These are phyloP conservation scores for Fusarium humuli DNA, from an alignment of 2,329 filamentous ascomycete species.

Conservation along the genomic window DNA sequence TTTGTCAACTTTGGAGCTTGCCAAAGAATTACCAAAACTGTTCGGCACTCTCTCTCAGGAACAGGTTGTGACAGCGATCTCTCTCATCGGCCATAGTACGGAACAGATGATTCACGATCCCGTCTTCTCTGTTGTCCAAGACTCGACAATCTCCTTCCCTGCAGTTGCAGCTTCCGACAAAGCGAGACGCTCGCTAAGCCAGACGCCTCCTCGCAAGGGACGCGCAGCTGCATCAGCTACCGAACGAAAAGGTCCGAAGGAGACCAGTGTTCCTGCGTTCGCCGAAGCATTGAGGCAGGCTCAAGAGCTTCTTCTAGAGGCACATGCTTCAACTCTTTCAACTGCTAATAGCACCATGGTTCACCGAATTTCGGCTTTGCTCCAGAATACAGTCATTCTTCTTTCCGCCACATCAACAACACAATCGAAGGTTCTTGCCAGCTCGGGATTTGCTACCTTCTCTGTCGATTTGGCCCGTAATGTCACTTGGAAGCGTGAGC, in stretches of 20 bases:
- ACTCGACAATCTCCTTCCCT: slow-evolving; percentile 91
- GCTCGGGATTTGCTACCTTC: slow-evolving; percentile 70
- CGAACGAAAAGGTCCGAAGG: slow-evolving; percentile 49
- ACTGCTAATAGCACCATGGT: slow-evolving; percentile 69
- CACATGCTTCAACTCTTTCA: slow-evolving; percentile 68
- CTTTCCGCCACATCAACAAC: slow-evolving; percentile 69
- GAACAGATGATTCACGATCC: slow-evolving; percentile 82
- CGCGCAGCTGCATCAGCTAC: slow-evolving; percentile 33
- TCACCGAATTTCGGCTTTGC: slow-evolving; percentile 70
- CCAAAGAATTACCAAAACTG: slow-evolving; percentile 58
- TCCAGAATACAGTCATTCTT: slow-evolving; percentile 74
- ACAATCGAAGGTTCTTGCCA: slow-evolving; percentile 58
- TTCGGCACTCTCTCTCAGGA: slow-evolving; percentile 58
- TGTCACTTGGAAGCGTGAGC: slow-evolving; percentile 74
- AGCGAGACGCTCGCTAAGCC: slow-evolving; percentile 49
- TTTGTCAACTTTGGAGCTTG: slow-evolving; percentile 64
- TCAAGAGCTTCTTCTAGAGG: slow-evolving; percentile 72
- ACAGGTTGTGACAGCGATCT: slow-evolving; percentile 73
- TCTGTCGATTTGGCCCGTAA: slow-evolving; percentile 78
- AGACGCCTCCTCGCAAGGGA: slow-evolving; percentile 53
- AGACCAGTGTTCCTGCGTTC: slow-evolving; percentile 56
- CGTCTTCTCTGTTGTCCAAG: slow-evolving; percentile 88
- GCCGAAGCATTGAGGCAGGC: slow-evolving; percentile 72
- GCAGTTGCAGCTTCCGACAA: slow-evolving; percentile 67
- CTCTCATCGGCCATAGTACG: slow-evolving; percentile 75